A percentile compares a stretch with the other conserved stretches of the same genome.
These are phyloP conservation scores for Claviceps pazoutovae DNA, from an alignment of 2,329 filamentous ascomycete species.

Conservation along the genomic window DNA sequence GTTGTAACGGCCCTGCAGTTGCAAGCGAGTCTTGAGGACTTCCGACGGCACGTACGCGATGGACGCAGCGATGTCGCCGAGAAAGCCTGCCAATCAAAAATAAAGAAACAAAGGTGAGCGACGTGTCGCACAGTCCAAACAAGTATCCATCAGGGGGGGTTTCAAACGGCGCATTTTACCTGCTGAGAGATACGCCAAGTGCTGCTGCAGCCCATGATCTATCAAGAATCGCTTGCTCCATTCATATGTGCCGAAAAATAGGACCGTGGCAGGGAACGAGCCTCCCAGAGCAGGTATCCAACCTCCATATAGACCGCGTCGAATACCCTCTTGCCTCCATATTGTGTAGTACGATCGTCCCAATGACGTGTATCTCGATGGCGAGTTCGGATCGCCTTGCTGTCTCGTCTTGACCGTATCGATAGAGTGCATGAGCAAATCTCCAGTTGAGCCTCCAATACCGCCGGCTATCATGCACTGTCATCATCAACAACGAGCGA, in stretches of 20 bases:
- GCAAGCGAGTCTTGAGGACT: slow-evolving; percentile 91
- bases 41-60: slow-evolving; percentile 94
- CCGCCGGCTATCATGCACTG: slow-evolving; percentile 94
- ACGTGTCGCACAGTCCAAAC: not conserved
- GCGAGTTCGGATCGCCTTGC: slow-evolving; percentile 87
- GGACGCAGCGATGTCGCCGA: slow-evolving; percentile 84
- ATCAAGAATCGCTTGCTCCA: slow-evolving; percentile 84
- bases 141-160: not conserved
- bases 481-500: not conserved
- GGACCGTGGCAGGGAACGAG: slow-evolving; percentile 82
- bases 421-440: slow-evolving; percentile 97
- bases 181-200: slow-evolving; percentile 72
- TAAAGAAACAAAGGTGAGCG: not conserved
- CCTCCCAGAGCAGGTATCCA: slow-evolving; percentile 82
- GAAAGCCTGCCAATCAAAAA: slow-evolving; percentile 47
- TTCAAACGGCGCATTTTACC: slow-evolving; percentile 34
- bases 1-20: slow-evolving; percentile 88
- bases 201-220: slow-evolving; percentile 67
- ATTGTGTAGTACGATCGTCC: slow-evolving; percentile 87
- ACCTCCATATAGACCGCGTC: slow-evolving; percentile 81
- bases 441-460: slow-evolving; percentile 80
- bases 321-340: slow-evolving; percentile 77
- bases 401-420: slow-evolving; percentile 98
- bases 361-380: slow-evolving; percentile 83
- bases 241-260: slow-evolving; percentile 96